A percentile compares a stretch with the other conserved stretches of the same genome.
Conservation (phyloP, 2,329 filamentous ascomycete genomes). For the Elsinoe australis region DNA sequence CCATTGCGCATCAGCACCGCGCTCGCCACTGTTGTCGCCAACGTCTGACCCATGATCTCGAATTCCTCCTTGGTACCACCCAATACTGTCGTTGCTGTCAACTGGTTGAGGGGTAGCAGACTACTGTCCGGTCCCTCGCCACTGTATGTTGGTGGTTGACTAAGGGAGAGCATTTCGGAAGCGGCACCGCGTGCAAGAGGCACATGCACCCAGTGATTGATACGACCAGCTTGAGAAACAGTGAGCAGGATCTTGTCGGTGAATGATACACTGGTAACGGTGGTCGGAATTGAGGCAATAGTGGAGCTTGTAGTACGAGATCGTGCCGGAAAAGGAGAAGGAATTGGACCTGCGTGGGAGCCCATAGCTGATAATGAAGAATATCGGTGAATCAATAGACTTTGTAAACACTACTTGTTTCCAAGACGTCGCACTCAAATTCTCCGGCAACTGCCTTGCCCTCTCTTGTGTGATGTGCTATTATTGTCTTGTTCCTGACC, state of each 20-base stretch:
- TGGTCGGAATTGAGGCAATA: conserved; percentile 63
- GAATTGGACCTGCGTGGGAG: conserved; percentile 34
- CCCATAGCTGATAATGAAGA: no score
- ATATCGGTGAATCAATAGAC: conserved; percentile 34
- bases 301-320: conserved; percentile 43
- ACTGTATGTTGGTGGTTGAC: conserved; percentile 47
- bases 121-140: conserved; percentile 37
- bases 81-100: conserved; percentile 80
- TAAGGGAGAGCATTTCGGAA: conserved; percentile 52
- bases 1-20: conserved; percentile 65
- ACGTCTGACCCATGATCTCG: conserved; percentile 68
- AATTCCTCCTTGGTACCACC: conserved; percentile 78
- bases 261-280: conserved; percentile 66
- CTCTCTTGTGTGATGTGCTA: no score
- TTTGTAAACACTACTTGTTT: no score
- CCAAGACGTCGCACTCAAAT: no score
- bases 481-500: no score
- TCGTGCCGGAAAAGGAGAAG: conserved; percentile 48
- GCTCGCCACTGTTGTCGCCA: conserved; percentile 82
- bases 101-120: conserved; percentile 67
- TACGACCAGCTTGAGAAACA: conserved; percentile 71
- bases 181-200: conserved; percentile 59
- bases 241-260: conserved; percentile 87
- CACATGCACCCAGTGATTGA: conserved; percentile 93
- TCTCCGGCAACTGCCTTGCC: no score